Evolutionary conservation across 805 yeast genomes (phyloP).

Genomic region (Osmozyma mogii): DNA sequence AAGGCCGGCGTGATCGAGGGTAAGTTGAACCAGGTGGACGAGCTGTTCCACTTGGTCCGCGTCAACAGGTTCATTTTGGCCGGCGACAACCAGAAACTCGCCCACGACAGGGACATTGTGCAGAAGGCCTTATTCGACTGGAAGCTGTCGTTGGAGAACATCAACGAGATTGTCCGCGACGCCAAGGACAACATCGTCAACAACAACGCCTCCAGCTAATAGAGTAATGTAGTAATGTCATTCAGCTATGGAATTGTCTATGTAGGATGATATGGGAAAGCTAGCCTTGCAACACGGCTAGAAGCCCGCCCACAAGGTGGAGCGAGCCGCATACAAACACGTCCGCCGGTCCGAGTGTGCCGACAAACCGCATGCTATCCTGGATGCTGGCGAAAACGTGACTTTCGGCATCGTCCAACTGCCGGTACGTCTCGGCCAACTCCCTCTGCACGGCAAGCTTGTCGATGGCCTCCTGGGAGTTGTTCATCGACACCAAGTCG

Average conservation of each 20-base stretch:
- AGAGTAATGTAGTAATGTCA: not conserved
- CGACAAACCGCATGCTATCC: conserved; percentile 46
- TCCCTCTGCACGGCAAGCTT: conserved; percentile 72
- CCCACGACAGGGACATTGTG: conserved; percentile 30
- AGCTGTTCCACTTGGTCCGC: conserved; percentile 32
- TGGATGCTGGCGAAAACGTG: conserved; percentile 71
- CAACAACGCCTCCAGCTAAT: conserved; percentile 13
- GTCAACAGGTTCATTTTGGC: conserved; percentile 35
- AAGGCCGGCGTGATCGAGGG: conserved; percentile 39
- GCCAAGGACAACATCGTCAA: conserved; percentile 36
- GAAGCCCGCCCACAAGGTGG: conserved; percentile 89
- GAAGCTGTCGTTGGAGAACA: conserved; percentile 33
- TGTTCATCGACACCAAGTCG: conserved; percentile 82
- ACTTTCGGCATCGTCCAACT: conserved; percentile 37
- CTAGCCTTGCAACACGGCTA: conserved; percentile 57
- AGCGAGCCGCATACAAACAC: conserved; percentile 92
- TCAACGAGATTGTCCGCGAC: conserved; percentile 32
- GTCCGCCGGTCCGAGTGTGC: conserved; percentile 34
- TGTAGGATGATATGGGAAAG: not conserved
- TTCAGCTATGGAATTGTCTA: not conserved
- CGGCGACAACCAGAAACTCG: conserved; percentile 22
- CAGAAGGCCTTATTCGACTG: conserved; percentile 28
- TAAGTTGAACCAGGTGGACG: conserved; percentile 36
- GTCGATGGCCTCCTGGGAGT: conserved; percentile 70
- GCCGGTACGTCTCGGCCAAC: conserved; percentile 63